Conservation (phyloP, 352 stramenopile genomes). For the Pythium sukuiense region DNA sequence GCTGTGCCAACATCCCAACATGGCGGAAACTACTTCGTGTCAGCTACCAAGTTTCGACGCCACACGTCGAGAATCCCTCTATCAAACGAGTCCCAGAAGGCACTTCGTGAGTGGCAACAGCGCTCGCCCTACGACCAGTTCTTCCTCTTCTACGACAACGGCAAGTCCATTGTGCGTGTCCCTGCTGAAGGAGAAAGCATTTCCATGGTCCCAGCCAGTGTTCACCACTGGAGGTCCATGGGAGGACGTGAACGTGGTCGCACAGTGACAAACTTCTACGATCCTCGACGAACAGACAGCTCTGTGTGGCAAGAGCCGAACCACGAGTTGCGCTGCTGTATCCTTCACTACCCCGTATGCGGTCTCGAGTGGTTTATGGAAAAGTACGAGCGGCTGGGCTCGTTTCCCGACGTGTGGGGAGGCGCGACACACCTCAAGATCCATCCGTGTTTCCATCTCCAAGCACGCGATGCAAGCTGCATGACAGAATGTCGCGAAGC, state of each 20-base stretch:
- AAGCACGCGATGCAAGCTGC: constrained; percentile 30
- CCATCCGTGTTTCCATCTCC: constrained; percentile 40
- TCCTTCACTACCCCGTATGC: constrained; percentile 44
- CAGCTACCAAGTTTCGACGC: constrained; percentile 29
- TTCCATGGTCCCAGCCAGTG: constrained; percentile 24
- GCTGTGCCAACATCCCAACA: constrained; percentile 23
- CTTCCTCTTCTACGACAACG: constrained; percentile 53
- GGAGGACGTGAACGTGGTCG: background rate
- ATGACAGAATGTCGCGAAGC: background rate
- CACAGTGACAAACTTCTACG: constrained; percentile 32
- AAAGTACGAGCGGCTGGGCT: constrained; percentile 37
- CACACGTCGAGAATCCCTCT: constrained; percentile 32
- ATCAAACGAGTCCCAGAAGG: constrained; percentile 13
- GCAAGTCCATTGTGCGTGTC: constrained; percentile 42
- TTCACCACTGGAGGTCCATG: constrained; percentile 38
- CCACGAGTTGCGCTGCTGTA: constrained; percentile 5
- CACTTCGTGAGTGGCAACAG: constrained; percentile 31
- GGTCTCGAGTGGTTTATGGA: constrained; percentile 41
- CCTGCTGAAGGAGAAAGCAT: background rate
- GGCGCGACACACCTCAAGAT: constrained; percentile 24
- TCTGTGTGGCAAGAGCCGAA: constrained; percentile 18
- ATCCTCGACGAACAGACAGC: constrained; percentile 23
- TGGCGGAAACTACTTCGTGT: constrained; percentile 34
- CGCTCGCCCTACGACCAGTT: constrained; percentile 34
- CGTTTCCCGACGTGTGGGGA: constrained; percentile 34